Percentiles rank a stretch among this genome's conserved stretches.
phyloP scores from a whole-genome alignment of 2,329 filamentous ascomycete genomes.

The Sphaerulina vaccinii region DNA sequence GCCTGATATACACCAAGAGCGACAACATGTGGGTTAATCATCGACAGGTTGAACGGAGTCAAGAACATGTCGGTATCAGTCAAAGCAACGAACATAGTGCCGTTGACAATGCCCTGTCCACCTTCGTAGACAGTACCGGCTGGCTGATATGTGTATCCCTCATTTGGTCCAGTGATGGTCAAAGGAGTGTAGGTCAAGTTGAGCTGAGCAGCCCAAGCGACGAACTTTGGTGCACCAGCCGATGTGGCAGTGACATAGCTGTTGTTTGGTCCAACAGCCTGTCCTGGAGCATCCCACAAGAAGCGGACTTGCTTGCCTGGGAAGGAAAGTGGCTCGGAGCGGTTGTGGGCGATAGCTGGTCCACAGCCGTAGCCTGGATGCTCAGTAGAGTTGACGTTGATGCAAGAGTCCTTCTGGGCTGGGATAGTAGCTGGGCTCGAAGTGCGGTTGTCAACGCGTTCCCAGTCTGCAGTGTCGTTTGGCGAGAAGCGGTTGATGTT shows the following conservation, averaged over 20 bases:
- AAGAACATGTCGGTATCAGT: slow-evolving; percentile 67
- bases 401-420: slow-evolving; percentile 53
- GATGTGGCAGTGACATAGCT: slow-evolving; percentile 67
- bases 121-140: slow-evolving; percentile 65
- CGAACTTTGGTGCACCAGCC: slow-evolving; percentile 62
- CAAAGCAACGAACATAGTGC: slow-evolving; percentile 75
- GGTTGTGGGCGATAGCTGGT: slow-evolving; percentile 67
- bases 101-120: slow-evolving; percentile 66
- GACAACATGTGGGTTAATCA: slow-evolving; percentile 73
- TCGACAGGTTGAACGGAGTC: slow-evolving; percentile 72
- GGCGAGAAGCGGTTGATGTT: slow-evolving; percentile 68
- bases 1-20: slow-evolving; percentile 75
- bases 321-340: slow-evolving; percentile 68
- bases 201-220: slow-evolving; percentile 74
- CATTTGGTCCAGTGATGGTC: slow-evolving; percentile 63
- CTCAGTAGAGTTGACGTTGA: slow-evolving; percentile 52
- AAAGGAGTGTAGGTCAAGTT: slow-evolving; percentile 53
- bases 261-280: slow-evolving; percentile 74
- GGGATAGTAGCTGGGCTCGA: slow-evolving; percentile 55
- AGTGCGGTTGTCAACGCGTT: slow-evolving; percentile 61
- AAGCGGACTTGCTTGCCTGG: slow-evolving; percentile 71
- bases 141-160: slow-evolving; percentile 71
- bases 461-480: slow-evolving; percentile 60
- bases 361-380: slow-evolving; percentile 55
- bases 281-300: slow-evolving; percentile 69